phyloP scores from a whole-genome alignment of 352 stramenopile genomes.

The Phytophthora agathidicida region DNA sequence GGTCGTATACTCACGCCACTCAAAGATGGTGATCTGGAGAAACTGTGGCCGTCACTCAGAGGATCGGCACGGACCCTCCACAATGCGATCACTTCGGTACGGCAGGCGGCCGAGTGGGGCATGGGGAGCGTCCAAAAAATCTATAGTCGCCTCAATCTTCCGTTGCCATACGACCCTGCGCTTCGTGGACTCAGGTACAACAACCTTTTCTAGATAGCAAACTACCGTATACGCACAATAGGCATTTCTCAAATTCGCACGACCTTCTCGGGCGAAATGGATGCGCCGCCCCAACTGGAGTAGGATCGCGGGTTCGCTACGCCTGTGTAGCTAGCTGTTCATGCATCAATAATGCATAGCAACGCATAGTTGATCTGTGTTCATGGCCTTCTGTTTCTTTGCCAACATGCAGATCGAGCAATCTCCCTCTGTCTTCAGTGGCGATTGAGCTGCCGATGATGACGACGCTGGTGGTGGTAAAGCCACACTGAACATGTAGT shows the following conservation, averaged over 20 bases:
- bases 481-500: neutral
- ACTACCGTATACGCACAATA: constrained; percentile 14
- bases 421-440: neutral
- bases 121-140: constrained; percentile 10
- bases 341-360: neutral
- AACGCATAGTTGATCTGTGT: too few species aligned
- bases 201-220: constrained; percentile 7
- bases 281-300: too few species aligned
- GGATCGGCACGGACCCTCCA: neutral
- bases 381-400: too few species aligned
- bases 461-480: neutral
- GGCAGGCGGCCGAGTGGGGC: neutral
- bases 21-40: neutral
- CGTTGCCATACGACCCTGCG: neutral
- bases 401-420: too few species aligned
- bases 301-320: too few species aligned
- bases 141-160: neutral
- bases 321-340: too few species aligned
- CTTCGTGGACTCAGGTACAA: neutral
- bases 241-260: neutral
- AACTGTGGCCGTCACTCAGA: neutral
- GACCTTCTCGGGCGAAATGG: neutral
- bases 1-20: neutral
- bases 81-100: constrained; percentile 8
- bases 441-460: neutral